A percentile compares a stretch with the other conserved stretches of the same genome.
Evolutionary conservation across 1,139 yeast species (phyloP).

Genomic region (Meyerozyma smithsonii): DNA sequence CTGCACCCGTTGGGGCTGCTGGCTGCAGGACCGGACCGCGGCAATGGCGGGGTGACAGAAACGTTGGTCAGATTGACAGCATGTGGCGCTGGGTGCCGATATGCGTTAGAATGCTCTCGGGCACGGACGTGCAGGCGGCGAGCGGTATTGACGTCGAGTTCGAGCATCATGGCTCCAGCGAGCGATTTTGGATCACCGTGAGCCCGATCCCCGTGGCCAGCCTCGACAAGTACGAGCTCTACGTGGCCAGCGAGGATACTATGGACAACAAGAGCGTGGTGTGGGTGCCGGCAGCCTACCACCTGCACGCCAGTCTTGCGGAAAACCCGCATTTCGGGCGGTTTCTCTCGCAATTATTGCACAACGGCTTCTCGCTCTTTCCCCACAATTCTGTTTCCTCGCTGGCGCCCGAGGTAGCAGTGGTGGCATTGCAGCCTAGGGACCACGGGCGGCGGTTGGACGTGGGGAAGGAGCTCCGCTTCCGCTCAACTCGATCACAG

Average conservation of each 20-base stretch:
- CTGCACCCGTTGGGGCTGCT: no score
- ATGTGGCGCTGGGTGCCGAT: conserved; percentile 1
- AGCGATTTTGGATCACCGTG: neutral
- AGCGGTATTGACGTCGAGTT: neutral
- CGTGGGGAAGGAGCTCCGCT: neutral
- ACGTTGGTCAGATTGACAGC: neutral
- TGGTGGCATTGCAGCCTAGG: neutral
- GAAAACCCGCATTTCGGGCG: neutral
- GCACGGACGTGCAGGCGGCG: neutral
- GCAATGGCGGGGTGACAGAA: neutral
- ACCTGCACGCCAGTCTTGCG: neutral
- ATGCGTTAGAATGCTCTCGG: neutral
- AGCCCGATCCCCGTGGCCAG: neutral
- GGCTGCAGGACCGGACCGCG: no score
- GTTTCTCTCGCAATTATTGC: neutral
- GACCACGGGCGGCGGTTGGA: neutral
- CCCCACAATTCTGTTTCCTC: neutral
- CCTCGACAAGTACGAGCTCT: neutral
- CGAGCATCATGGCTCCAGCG: neutral
- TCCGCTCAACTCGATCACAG: neutral
- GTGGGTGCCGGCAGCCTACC: conserved; percentile 2
- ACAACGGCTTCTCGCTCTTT: conserved; percentile 1
- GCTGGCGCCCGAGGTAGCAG: neutral
- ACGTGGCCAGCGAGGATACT: neutral
- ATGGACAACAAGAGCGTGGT: neutral